Evolutionary conservation across 2,329 filamentous ascomycete genomes (phyloP).

Genomic region (Xylaria sp.): DNA sequence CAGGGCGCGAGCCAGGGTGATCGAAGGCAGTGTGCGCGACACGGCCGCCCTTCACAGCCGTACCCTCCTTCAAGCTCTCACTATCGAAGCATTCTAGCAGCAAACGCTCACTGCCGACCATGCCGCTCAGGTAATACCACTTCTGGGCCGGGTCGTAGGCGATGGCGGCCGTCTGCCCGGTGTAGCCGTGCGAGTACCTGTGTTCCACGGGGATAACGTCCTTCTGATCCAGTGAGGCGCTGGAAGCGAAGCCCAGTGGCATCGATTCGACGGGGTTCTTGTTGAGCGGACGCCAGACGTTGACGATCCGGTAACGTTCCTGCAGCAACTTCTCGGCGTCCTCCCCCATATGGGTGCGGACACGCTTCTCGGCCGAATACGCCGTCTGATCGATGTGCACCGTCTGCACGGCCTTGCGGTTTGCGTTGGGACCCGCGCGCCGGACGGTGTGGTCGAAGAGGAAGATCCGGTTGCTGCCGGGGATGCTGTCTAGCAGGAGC

Average conservation of each 20-base stretch:
- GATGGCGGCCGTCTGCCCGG: conserved; percentile 77
- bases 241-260: conserved; percentile 73
- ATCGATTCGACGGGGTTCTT: conserved; percentile 65
- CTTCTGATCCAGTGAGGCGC: conserved; percentile 61
- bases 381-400: conserved; percentile 87
- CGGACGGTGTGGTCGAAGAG: conserved; percentile 91
- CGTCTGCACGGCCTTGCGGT: conserved; percentile 70
- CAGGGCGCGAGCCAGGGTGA: conserved; percentile 72
- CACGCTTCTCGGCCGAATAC: conserved; percentile 67
- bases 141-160: conserved; percentile 64
- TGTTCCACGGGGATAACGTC: conserved; percentile 78
- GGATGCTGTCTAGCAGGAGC: conserved; percentile 70
- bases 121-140: conserved; percentile 83
- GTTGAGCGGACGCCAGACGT: conserved; percentile 78
- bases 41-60: conserved; percentile 57
- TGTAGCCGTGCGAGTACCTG: conserved; percentile 69
- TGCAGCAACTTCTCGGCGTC: conserved; percentile 67
- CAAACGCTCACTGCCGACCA: conserved; percentile 74
- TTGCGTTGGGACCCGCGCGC: conserved; percentile 62
- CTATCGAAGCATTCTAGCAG: conserved; percentile 82
- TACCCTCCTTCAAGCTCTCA: conserved; percentile 56
- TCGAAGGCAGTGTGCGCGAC: conserved; percentile 80
- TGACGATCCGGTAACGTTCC: conserved; percentile 80
- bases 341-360: conserved; percentile 65
- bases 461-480: conserved; percentile 69